Percentiles rank a stretch among this genome's conserved stretches.
These are phyloP conservation scores for Cytauxzoon felis DNA, from an alignment of 169 alveolate species.

Conservation along the genomic window DNA sequence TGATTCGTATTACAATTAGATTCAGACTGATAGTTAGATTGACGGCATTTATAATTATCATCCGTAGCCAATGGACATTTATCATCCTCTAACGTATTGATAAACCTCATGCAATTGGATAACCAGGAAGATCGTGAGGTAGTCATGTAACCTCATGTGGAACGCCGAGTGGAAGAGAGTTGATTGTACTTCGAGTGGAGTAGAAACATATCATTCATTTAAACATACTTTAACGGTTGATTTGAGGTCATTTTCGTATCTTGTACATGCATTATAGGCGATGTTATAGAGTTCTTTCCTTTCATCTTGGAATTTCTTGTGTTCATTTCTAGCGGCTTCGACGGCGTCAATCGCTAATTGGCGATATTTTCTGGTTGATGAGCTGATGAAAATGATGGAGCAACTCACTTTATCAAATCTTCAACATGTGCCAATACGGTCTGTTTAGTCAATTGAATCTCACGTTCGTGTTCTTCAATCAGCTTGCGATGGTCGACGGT, in stretches of 20 bases:
- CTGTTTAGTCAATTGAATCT: conserved; percentile 20
- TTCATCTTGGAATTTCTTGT: conserved; percentile 27
- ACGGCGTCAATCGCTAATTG: conserved; percentile 60
- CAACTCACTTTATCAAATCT: conserved; percentile 10
- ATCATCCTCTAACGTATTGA: too few relatives aligned
- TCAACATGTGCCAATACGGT: conserved; percentile 37
- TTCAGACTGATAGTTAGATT: too few relatives aligned
- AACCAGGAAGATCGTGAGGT: too few relatives aligned
- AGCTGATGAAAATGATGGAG: background rate
- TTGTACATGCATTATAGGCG: conserved; percentile 42
- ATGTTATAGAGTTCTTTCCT: conserved; percentile 14
- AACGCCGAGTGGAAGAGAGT: too few relatives aligned
- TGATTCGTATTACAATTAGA: too few relatives aligned
- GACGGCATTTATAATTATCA: too few relatives aligned
- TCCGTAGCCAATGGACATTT: too few relatives aligned
- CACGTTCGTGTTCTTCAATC: conserved; percentile 7
- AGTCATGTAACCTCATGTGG: too few relatives aligned
- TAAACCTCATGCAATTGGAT: too few relatives aligned
- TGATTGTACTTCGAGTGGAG: conserved; percentile 4
- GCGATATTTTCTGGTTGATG: conserved; percentile 21
- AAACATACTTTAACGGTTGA: conserved; percentile 32
- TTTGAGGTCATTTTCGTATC: conserved; percentile 53
- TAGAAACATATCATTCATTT: background rate
- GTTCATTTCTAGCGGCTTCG: conserved; percentile 52
- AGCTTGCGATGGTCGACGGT: conserved; percentile 16